Percentiles rank a stretch among this genome's conserved stretches.
phyloP scores from a whole-genome alignment of 2,329 filamentous ascomycete genomes.

The Coniochaeta ligniaria region DNA sequence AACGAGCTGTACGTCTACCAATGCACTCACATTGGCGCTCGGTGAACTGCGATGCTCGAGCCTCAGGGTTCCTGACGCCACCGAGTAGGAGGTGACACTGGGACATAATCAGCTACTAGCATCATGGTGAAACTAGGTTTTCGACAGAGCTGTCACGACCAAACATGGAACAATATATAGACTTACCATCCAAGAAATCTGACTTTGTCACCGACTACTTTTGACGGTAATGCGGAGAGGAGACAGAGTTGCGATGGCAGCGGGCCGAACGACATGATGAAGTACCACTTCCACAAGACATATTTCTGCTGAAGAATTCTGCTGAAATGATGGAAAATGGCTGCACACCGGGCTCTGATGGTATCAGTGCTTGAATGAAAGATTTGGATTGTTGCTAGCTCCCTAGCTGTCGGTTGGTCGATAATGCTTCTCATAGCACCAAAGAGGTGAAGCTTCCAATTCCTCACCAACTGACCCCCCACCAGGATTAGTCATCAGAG shows the following conservation, averaged over 20 bases:
- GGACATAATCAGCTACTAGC: neutral
- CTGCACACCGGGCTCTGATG: neutral
- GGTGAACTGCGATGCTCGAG: slow-evolving; percentile 62
- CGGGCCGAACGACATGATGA: slow-evolving; percentile 48
- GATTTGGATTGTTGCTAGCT: too few species aligned
- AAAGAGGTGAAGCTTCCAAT: too few species aligned
- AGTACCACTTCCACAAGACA: neutral
- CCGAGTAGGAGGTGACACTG: slow-evolving; percentile 45
- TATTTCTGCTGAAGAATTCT: neutral
- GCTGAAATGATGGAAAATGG: too few species aligned
- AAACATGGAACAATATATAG: neutral
- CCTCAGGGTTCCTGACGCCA: slow-evolving; percentile 50
- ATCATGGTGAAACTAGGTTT: neutral
- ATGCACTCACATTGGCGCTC: slow-evolving; percentile 36
- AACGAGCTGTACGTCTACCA: slow-evolving; percentile 66
- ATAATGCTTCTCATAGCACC: too few species aligned
- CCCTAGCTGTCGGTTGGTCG: too few species aligned
- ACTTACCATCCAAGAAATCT: slow-evolving; percentile 87
- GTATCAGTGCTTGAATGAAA: neutral
- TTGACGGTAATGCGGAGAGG: slow-evolving; percentile 49
- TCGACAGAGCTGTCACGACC: slow-evolving; percentile 1
- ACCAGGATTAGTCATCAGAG: neutral
- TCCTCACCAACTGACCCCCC: neutral
- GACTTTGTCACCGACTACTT: slow-evolving; percentile 64
- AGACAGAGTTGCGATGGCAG: slow-evolving; percentile 59